Evolutionary conservation across 2,329 filamentous ascomycete genomes (phyloP).

Genomic region (Xylariales sp.): DNA sequence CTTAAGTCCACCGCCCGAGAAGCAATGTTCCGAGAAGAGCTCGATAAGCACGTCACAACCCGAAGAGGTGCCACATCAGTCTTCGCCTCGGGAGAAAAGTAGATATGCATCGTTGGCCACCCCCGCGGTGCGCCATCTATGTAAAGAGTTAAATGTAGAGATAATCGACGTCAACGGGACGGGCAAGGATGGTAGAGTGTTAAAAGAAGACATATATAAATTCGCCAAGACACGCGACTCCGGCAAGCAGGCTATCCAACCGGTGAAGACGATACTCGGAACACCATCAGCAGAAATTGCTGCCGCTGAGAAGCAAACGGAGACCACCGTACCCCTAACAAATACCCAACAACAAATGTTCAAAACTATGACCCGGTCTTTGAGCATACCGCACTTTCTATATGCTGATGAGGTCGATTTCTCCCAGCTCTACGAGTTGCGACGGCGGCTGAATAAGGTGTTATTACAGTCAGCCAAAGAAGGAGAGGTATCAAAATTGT

Average conservation of each 20-base stretch:
- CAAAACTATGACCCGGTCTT: conserved; percentile 93
- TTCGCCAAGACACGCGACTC: conserved; percentile 66
- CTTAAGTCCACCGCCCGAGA: conserved; percentile 39
- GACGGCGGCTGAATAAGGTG: conserved; percentile 78
- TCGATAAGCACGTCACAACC: conserved; percentile 27
- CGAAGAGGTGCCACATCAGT: conserved; percentile 30
- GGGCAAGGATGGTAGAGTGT: conserved; percentile 88
- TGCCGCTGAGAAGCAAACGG: conserved; percentile 66
- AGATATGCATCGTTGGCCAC: conserved; percentile 84
- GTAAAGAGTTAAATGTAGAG: conserved; percentile 81
- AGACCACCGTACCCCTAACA: conserved; percentile 77
- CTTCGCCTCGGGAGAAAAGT: conserved; percentile 57
- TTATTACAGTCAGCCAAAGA: conserved; percentile 59
- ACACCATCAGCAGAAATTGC: conserved; percentile 49
- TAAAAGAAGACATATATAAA: conserved; percentile 90
- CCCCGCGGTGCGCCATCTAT: conserved; percentile 89
- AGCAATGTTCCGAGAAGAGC: conserved; percentile 25
- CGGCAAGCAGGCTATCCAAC: conserved; percentile 35
- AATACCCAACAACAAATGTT: conserved; percentile 93
- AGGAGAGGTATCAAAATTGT: conserved; percentile 72
- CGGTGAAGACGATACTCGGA: conserved; percentile 43
- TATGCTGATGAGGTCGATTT: conserved; percentile 93
- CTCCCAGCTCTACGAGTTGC: conserved; percentile 76
- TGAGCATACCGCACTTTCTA: conserved; percentile 93
- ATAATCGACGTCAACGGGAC: conserved; percentile 85